Conservation (phyloP, 805 yeast species). For the Barnettozyma pratensis region DNA sequence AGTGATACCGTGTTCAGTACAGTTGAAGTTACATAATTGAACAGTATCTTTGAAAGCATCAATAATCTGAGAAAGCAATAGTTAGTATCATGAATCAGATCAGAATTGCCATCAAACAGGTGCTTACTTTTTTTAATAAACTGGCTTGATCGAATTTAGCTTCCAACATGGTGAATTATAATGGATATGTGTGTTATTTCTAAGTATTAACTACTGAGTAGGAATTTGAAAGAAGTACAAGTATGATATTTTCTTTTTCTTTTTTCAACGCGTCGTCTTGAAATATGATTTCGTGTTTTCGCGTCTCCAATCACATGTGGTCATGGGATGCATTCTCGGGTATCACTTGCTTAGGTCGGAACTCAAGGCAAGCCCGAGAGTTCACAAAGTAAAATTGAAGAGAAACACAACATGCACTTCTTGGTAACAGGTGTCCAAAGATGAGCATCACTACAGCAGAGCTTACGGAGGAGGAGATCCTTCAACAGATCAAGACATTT, state of each 20-base stretch:
- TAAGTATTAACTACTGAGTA: no score
- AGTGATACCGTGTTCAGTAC: slow-evolving; percentile 90
- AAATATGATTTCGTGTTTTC: no score
- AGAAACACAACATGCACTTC: no score
- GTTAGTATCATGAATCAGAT: slow-evolving; percentile 3
- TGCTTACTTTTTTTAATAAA: slow-evolving; percentile 67
- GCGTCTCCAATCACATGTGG: no score
- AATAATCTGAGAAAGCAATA: slow-evolving; percentile 43
- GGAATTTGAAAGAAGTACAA: no score
- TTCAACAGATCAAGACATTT: slow-evolving; percentile 7
- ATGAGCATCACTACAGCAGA: slow-evolving; percentile 1
- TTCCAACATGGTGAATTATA: slow-evolving; percentile 67
- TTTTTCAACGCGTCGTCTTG: no score
- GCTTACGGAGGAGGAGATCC: slow-evolving; percentile 4
- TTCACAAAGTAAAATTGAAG: no score
- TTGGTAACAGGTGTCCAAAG: no score
- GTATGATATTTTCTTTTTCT: not conserved
- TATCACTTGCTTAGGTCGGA: no score
- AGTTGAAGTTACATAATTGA: slow-evolving; percentile 92
- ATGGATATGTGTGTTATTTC: no score
- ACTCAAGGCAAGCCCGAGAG: no score
- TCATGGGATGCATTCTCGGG: no score
- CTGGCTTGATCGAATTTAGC: slow-evolving; percentile 94
- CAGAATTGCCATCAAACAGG: slow-evolving; percentile 2
- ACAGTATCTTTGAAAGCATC: slow-evolving; percentile 95